These are phyloP conservation scores for Akanthomyces muscarius DNA, from an alignment of 2,329 filamentous ascomycete genomes.

Conservation along the genomic window DNA sequence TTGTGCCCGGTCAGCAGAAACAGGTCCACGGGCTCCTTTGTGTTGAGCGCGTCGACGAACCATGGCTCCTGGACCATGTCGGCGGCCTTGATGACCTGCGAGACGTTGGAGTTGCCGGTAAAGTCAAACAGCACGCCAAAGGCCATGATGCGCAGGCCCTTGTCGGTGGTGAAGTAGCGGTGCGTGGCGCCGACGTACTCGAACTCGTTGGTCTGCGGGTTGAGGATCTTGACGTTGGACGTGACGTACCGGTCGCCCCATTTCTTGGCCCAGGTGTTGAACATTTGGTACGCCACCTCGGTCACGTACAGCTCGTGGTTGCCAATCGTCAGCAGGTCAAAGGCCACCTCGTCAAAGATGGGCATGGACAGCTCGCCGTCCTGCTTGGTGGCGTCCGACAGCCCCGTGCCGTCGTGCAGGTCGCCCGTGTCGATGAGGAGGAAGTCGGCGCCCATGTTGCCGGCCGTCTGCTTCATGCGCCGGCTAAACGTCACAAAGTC, in stretches of 20 bases:
- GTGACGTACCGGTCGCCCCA: conserved; percentile 47
- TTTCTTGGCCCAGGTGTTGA: conserved; percentile 53
- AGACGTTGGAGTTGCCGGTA: conserved; percentile 57
- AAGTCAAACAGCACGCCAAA: conserved; percentile 45
- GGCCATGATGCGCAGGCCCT: conserved; percentile 42
- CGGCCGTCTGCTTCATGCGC: conserved; percentile 56
- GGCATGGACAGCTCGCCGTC: conserved; percentile 52
- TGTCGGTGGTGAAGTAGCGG: conserved; percentile 40
- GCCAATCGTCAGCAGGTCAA: conserved; percentile 43
- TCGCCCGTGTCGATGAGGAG: conserved; percentile 61
- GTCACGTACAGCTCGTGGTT: conserved; percentile 65
- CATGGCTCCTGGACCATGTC: conserved; percentile 51
- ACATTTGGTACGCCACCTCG: conserved; percentile 58
- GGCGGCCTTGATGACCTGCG: conserved; percentile 54
- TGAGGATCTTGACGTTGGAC: conserved; percentile 42
- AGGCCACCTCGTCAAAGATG: conserved; percentile 40
- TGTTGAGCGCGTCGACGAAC: conserved; percentile 56
- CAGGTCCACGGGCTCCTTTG: conserved; percentile 53
- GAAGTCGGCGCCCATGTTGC: conserved; percentile 53
- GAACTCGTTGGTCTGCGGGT: conserved; percentile 35
- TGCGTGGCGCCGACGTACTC: conserved; percentile 42
- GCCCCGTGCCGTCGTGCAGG: conserved; percentile 61
- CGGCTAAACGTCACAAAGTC: conserved; percentile 59
- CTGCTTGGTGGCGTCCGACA: conserved; percentile 56
- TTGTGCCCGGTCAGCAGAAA: conserved; percentile 64